phyloP scores from a whole-genome alignment of 1,284 basidiomycete genomes.

The Bjerkandera adusta region DNA sequence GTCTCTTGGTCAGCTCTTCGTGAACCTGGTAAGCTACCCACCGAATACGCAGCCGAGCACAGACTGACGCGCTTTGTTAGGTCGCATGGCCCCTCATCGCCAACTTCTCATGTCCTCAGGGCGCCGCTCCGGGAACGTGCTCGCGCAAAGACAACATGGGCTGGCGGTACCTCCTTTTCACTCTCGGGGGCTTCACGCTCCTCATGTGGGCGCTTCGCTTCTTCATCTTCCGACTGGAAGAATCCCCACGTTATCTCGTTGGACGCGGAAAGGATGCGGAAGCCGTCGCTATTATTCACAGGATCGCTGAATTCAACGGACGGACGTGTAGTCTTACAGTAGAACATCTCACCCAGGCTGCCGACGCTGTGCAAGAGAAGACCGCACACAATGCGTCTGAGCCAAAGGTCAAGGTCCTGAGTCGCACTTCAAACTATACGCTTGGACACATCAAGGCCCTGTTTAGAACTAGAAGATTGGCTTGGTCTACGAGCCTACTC shows the following conservation, averaged over 20 bases:
- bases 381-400: conserved; percentile 12
- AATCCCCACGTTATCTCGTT: conserved; percentile 64
- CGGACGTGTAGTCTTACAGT: conserved; percentile 35
- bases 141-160: conserved; percentile 47
- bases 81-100: conserved; percentile 51
- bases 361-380: conserved; percentile 17
- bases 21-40: conserved; percentile 40
- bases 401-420: conserved; percentile 26
- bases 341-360: conserved; percentile 37
- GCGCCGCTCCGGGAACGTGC: conserved; percentile 28
- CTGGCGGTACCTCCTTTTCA: conserved; percentile 57
- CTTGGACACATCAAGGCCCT: conserved; percentile 47
- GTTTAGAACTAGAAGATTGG: conserved; percentile 54
- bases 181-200: conserved; percentile 48
- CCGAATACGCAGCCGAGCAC: conserved; percentile 15
- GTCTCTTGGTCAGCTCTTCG: conserved; percentile 64
- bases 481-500: conserved; percentile 54
- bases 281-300: conserved; percentile 57
- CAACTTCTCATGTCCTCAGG: conserved; percentile 44
- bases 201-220: conserved; percentile 57
- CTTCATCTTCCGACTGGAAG: conserved; percentile 57
- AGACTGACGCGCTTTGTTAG: conserved; percentile 24
- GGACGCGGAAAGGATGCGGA: conserved; percentile 60
- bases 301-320: conserved; percentile 62
- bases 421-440: conserved; percentile 38